Conservation (phyloP, 805 yeast species). For the Hanseniaspora hatyaiensis region DNA sequence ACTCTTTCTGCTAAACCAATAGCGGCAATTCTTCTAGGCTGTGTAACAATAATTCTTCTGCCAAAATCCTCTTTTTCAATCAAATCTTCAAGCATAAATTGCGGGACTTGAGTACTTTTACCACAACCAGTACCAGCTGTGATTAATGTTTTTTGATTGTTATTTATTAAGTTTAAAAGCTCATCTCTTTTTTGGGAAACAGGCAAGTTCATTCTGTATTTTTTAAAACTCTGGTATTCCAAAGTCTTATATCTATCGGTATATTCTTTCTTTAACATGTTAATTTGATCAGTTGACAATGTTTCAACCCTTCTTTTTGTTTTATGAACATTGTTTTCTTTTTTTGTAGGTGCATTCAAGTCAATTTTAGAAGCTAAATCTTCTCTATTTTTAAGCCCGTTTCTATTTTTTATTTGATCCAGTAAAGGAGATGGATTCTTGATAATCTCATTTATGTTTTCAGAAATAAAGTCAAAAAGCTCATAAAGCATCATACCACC, state of each 20-base stretch:
- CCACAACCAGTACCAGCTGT: conserved; percentile 99
- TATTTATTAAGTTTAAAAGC: conserved; percentile 44
- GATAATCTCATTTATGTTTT: conserved; percentile 44
- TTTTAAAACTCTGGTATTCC: conserved; percentile 34
- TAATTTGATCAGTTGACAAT: conserved; percentile 27
- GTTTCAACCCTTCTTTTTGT: conserved; percentile 6
- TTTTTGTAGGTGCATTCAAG: not conserved
- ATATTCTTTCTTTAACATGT: conserved; percentile 31
- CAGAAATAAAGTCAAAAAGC: conserved; percentile 69
- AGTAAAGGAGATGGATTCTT: conserved; percentile 66
- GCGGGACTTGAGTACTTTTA: conserved; percentile 89
- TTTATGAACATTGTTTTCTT: not conserved
- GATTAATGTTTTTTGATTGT: conserved; percentile 56
- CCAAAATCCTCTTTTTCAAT: conserved; percentile 37
- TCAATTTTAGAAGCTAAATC: conserved; percentile 10
- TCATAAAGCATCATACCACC: conserved; percentile 64
- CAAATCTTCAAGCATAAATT: conserved; percentile 66
- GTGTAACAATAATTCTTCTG: conserved; percentile 66
- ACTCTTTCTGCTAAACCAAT: conserved; percentile 90
- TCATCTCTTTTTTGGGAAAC: conserved; percentile 65
- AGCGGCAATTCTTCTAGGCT: conserved; percentile 91
- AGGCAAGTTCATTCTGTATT: conserved; percentile 50
- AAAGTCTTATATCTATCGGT: conserved; percentile 25
- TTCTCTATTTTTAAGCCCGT: not conserved
- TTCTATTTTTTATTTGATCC: conserved; percentile 18